Evolutionary conservation across 1,284 basidiomycete genomes (phyloP).

Genomic region (Schizopora paradoxa): DNA sequence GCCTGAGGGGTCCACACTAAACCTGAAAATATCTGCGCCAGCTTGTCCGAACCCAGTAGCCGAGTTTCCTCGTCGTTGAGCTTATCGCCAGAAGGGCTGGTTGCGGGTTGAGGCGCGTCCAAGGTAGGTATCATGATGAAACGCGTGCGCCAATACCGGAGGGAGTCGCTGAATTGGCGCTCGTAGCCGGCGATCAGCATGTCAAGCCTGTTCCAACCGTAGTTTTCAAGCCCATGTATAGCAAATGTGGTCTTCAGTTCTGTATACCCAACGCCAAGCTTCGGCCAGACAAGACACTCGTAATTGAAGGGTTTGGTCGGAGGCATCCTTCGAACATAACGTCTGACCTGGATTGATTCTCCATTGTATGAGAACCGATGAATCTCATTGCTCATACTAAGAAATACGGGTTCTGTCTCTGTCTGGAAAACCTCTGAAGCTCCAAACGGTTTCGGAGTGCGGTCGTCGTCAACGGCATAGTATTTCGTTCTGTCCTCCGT

Average conservation of each 20-base stretch:
- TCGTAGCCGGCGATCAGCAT: conserved; percentile 87
- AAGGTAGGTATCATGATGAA: conserved; percentile 89
- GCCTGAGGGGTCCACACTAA: conserved; percentile 71
- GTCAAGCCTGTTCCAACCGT: conserved; percentile 82
- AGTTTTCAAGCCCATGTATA: conserved; percentile 74
- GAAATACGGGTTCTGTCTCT: conserved; percentile 74
- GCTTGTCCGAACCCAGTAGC: conserved; percentile 85
- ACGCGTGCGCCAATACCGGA: conserved; percentile 93
- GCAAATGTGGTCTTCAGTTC: conserved; percentile 73
- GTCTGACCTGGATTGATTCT: conserved; percentile 82
- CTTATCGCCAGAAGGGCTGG: conserved; percentile 60
- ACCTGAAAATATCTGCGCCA: conserved; percentile 83
- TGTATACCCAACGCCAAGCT: conserved; percentile 82
- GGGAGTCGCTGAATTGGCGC: conserved; percentile 71
- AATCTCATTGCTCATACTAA: conserved; percentile 94
- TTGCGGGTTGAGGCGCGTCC: conserved; percentile 51
- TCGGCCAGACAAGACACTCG: conserved; percentile 90
- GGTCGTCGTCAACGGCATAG: conserved; percentile 51
- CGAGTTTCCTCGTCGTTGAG: conserved; percentile 85
- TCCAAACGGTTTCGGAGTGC: conserved; percentile 53
- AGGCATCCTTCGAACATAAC: conserved; percentile 78
- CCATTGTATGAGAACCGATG: conserved; percentile 87
- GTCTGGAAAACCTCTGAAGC: conserved; percentile 67
- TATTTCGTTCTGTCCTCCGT: conserved; percentile 37
- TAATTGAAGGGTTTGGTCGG: conserved; percentile 67